Conservation (phyloP, 441 rosid genomes). For the Adansonia madagascariensis region DNA sequence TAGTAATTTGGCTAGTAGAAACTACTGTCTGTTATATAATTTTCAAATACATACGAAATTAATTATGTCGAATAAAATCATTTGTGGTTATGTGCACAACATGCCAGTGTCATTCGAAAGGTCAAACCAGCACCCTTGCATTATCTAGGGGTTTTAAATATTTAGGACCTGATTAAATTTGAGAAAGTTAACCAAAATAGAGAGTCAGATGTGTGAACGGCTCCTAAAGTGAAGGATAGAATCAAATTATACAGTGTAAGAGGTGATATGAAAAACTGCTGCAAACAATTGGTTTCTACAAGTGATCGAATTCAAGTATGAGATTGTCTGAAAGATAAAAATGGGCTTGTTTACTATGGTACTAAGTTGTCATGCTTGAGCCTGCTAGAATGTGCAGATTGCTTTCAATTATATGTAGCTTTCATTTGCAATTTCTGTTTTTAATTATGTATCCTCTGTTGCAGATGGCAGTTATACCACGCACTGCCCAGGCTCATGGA, state of each 20-base stretch:
- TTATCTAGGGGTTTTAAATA: background rate
- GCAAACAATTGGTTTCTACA: background rate
- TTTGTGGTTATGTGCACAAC: background rate
- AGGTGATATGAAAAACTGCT: background rate
- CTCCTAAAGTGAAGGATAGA: background rate
- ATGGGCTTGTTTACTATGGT: background rate
- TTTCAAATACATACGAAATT: background rate
- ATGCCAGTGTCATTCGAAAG: background rate
- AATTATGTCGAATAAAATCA: background rate
- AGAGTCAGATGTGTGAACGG: background rate
- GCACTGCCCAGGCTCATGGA: conserved; percentile 89
- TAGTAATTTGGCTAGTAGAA: background rate
- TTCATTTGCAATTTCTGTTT: background rate
- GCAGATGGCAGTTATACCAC: conserved; percentile 96
- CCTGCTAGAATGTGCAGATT: background rate
- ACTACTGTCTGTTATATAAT: background rate
- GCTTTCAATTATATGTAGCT: background rate
- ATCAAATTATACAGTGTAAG: conserved; percentile 4
- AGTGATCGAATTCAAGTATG: background rate
- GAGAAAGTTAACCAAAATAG: background rate
- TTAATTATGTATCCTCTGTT: conserved; percentile 21
- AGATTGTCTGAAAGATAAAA: background rate
- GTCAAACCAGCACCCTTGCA: background rate
- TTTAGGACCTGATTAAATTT: background rate
- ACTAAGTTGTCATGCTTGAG: background rate